phyloP scores from a whole-genome alignment of 495 filamentous ascomycete species.

The Aspergillus egyptiacus region DNA sequence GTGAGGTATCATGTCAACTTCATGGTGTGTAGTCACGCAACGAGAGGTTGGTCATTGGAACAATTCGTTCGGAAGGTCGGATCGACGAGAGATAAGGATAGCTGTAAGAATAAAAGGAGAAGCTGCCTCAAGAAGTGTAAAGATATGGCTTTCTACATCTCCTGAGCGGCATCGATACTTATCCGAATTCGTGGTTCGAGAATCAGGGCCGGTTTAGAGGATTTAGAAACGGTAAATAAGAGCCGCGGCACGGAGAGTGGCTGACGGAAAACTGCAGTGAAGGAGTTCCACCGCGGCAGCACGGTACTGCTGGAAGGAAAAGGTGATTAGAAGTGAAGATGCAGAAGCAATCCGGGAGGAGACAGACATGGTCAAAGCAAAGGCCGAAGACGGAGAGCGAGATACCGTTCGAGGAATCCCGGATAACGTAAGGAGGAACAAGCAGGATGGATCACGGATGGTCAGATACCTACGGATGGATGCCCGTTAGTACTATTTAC shows the following conservation, averaged over 20 bases:
- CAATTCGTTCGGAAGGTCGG: slow-evolving; percentile 1
- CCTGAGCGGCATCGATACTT: background rate
- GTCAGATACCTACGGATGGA: no score
- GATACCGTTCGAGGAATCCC: slow-evolving; percentile 12
- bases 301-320: slow-evolving; percentile 2
- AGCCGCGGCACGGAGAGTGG: slow-evolving; percentile 10
- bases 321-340: background rate
- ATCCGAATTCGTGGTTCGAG: background rate
- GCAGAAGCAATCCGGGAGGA: slow-evolving; percentile 3
- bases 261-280: slow-evolving; percentile 12
- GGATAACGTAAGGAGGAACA: slow-evolving; percentile 22
- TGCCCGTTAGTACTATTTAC: no score
- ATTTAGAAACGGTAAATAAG: slow-evolving; percentile 7
- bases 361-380: slow-evolving; percentile 9
- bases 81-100: background rate
- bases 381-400: slow-evolving; percentile 19
- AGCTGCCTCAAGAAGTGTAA: background rate
- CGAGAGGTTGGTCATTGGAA: slow-evolving; percentile 20
- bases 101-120: background rate
- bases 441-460: slow-evolving; percentile 2
- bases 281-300: slow-evolving; percentile 3
- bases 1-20: slow-evolving; percentile 44
- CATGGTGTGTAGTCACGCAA: slow-evolving; percentile 36
- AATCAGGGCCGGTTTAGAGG: background rate
- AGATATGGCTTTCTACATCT: slow-evolving; percentile 4